A percentile compares a stretch with the other conserved stretches of the same genome.
phyloP scores from a whole-genome alignment of 2,329 filamentous ascomycete species.

The Botrytis squamosa region DNA sequence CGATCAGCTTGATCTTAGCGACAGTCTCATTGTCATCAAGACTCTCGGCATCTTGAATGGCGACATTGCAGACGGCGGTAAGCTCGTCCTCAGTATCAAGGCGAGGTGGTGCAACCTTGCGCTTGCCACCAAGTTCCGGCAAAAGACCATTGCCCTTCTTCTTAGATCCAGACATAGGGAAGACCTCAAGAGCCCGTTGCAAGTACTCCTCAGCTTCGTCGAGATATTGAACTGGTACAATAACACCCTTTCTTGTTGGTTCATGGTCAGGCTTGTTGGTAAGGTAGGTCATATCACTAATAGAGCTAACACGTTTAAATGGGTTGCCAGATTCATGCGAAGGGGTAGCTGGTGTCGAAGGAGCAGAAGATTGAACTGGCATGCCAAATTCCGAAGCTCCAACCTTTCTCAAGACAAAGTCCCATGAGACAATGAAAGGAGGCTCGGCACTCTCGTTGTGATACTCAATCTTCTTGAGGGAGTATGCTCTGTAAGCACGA shows the following conservation, averaged over 20 bases:
- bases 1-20: constrained; percentile 68
- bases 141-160: constrained; percentile 63
- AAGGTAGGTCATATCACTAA: constrained; percentile 94
- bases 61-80: constrained; percentile 88
- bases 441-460: constrained; percentile 69
- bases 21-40: constrained; percentile 79
- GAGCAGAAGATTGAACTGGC: constrained; percentile 73
- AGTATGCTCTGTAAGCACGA: constrained; percentile 94
- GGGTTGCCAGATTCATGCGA: constrained; percentile 55
- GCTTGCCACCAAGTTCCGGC: constrained; percentile 71
- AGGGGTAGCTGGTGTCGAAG: constrained; percentile 80
- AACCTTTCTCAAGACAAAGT: constrained; percentile 91
- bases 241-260: constrained; percentile 85
- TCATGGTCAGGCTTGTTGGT: constrained; percentile 71
- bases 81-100: constrained; percentile 70
- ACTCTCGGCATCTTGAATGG: constrained; percentile 83
- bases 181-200: constrained; percentile 76
- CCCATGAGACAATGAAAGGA: constrained; percentile 84
- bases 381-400: constrained; percentile 88
- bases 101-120: constrained; percentile 56
- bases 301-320: constrained; percentile 85
- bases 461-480: constrained; percentile 85
- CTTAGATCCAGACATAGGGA: constrained; percentile 60
- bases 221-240: constrained; percentile 88
- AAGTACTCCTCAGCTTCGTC: constrained; percentile 91